These are phyloP conservation scores for Berberis vulgaris DNA, from an alignment of 164 flowering plant genomes.

Conservation along the genomic window DNA sequence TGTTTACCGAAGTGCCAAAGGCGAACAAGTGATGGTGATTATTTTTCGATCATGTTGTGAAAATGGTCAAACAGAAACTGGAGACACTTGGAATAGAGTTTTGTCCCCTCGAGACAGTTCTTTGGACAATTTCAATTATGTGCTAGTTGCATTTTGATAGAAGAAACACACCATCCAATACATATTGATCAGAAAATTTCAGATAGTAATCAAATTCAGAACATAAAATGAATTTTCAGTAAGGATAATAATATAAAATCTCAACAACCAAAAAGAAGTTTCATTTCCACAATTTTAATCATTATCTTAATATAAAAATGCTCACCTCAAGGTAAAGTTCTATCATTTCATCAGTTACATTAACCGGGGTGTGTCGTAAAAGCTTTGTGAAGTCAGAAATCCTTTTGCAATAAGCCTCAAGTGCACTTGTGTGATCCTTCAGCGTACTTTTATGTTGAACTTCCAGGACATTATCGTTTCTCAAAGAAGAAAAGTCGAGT, in stretches of 20 bases:
- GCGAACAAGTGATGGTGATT: too few species aligned
- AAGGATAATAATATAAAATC: neutral
- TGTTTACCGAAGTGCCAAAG: too few species aligned
- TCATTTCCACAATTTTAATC: neutral
- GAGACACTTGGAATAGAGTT: too few species aligned
- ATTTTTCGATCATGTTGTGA: too few species aligned
- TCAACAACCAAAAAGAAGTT: neutral
- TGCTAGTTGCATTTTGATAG: too few species aligned
- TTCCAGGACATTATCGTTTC: slow-evolving; percentile 23
- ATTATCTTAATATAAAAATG: neutral
- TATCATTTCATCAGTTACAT: slow-evolving; percentile 69
- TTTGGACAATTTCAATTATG: too few species aligned
- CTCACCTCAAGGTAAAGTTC: slow-evolving; percentile 90
- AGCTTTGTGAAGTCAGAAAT: slow-evolving; percentile 62
- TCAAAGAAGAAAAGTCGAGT: slow-evolving; percentile 51
- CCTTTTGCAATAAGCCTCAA: slow-evolving; percentile 45
- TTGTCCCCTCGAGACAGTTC: too few species aligned
- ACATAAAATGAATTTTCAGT: neutral
- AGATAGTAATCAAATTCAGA: too few species aligned
- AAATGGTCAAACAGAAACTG: too few species aligned
- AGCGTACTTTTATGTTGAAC: slow-evolving; percentile 18
- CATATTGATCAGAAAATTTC: too few species aligned
- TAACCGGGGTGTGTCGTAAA: slow-evolving; percentile 46
- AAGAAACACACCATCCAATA: too few species aligned
- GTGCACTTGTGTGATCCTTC: slow-evolving; percentile 29